Base-by-base conservation (phyloP, 192 early-diverging fungal genomes). In the Mortierella alpina region DNA sequence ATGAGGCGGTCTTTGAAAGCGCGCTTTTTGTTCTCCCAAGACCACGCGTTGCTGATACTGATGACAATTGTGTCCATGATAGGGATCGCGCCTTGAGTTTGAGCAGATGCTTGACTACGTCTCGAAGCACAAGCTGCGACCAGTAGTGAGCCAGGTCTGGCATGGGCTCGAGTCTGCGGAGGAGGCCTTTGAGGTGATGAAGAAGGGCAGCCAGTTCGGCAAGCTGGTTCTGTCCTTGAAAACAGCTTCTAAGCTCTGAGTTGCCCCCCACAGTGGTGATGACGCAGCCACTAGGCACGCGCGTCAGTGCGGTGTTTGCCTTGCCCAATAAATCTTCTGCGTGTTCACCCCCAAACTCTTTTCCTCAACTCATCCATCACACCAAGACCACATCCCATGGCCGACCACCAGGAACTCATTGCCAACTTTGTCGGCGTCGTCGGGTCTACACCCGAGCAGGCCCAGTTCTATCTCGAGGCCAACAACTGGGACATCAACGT, bases 401-500 rank as follows among this genome's bases (percentile, higher is more conserved):
- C 66, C 52, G 80, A 85, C 53, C 89, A 93, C 20, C 57, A 72
- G 47, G 85, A 88, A 64, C 84, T 92, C 61, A 87, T 92, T 77
- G 81, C 78, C 20, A 72, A 88, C 57, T 93, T 92, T 86, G 82
- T 87, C 3, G 80, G 68, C 11, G 83, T 92, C 65, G 89, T 86
- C 41, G 80, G 83, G 2, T 83, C 86, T 58, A 75, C 86, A 13
- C 84, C 85, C 18, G 82, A 87, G 40, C 86, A 90, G 77, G 93
- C 93, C 12, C 75, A 84, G 41, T 94, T 94, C 77, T 94, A 89
- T 60, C 84, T 94, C 9, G 92, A 93, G 74, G 91, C 90, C 22
- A 90, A 88, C 83, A 90, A 92, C 59, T 94, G 94, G 94, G 88
- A 96, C 84, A 61, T 96, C 42, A 85, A 92, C 63, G 91, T 92